Percentiles rank a stretch among this genome's conserved stretches.
phyloP scores from a whole-genome alignment of 441 rosid genomes.

The Populus hybrid region DNA sequence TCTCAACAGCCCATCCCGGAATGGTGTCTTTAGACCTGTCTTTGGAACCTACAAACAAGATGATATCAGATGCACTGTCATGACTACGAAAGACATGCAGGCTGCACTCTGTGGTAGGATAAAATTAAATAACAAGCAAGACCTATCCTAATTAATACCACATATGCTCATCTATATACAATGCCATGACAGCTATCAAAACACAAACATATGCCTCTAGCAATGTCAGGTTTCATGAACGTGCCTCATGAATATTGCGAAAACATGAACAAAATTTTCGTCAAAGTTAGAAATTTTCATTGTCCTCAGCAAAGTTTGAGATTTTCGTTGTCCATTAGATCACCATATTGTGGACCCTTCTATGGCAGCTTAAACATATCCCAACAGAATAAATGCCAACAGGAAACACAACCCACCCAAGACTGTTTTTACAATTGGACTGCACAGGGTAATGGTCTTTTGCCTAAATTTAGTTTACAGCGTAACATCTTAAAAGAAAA shows the following conservation, averaged over 20 bases:
- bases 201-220: background rate
- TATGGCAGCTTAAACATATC: background rate
- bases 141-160: constrained; percentile 1
- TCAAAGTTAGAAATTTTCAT: too few relatives aligned
- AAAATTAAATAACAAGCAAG: constrained; percentile 6
- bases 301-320: background rate
- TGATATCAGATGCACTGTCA: constrained; percentile 13
- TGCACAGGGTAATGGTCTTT: background rate
- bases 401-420: background rate
- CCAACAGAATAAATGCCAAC: background rate
- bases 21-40: constrained; percentile 85
- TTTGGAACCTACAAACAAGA: constrained; percentile 59
- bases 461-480: background rate
- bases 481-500: background rate
- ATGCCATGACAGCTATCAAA: background rate
- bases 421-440: background rate
- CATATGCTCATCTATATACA: background rate
- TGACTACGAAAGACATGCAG: constrained; percentile 3
- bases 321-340: background rate
- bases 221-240: background rate
- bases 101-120: background rate
- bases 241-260: background rate
- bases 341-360: background rate
- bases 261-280: background rate
- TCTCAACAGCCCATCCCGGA: constrained; percentile 76